These are phyloP conservation scores for Amphicarpaea edgeworthii DNA, from an alignment of 306 rosid genomes.

Conservation along the genomic window DNA sequence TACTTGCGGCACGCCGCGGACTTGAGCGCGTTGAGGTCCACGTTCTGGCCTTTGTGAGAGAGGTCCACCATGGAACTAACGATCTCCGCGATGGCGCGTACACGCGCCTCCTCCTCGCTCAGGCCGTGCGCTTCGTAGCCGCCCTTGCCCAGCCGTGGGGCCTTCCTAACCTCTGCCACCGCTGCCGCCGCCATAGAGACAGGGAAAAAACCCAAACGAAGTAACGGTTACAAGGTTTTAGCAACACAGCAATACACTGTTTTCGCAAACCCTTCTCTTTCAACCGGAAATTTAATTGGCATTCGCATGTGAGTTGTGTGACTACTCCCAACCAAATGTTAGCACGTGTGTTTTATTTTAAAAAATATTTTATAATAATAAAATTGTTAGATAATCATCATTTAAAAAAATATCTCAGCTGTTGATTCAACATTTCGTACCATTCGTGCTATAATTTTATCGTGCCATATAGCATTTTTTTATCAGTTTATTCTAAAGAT, in stretches of 20 bases:
- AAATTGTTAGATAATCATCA: too few species aligned
- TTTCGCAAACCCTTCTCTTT: not conserved
- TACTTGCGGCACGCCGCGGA: conserved; percentile 96
- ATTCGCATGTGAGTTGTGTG: not conserved
- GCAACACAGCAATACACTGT: not conserved
- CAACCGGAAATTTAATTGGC: not conserved
- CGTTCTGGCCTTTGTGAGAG: conserved; percentile 83
- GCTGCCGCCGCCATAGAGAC: conserved; percentile 30
- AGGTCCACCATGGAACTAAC: conserved; percentile 91
- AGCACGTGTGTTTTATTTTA: too few species aligned
- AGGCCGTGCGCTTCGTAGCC: conserved; percentile 88
- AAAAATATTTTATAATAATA: too few species aligned
- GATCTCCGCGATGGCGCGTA: conserved; percentile 93
- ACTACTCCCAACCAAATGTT: too few species aligned
- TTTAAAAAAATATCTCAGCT: too few species aligned
- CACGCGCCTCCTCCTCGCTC: conserved; percentile 90
- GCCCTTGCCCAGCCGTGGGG: conserved; percentile 86
- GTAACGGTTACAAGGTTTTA: not conserved
- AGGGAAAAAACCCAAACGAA: not conserved
- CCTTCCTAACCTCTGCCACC: conserved; percentile 67
- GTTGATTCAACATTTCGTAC: too few species aligned
- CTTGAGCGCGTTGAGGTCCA: conserved; percentile 88
- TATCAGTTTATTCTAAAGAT: too few species aligned
- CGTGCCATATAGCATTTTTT: too few species aligned
- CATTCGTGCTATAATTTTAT: too few species aligned